Conservation (phyloP, 1,284 basidiomycete genomes). For the Irpex sp. region DNA sequence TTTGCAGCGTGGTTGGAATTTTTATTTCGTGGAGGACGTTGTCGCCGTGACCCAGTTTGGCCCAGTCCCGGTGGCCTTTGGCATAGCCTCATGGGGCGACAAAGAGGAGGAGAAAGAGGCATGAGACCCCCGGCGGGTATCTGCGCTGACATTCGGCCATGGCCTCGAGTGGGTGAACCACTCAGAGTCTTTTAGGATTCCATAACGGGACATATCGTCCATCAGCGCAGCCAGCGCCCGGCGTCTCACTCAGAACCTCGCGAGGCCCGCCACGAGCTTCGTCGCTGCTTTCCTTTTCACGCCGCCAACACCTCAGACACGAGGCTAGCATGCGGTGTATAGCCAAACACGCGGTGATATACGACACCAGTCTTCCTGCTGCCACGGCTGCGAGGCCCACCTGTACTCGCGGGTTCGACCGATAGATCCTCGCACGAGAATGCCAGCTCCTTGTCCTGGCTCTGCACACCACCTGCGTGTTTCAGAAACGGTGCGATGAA, state of each 20-base stretch:
- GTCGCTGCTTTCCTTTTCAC: background rate
- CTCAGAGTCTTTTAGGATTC: slow-evolving; percentile 1
- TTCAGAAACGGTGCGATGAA: background rate
- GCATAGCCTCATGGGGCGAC: slow-evolving; percentile 7
- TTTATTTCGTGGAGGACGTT: background rate
- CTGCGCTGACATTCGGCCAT: background rate
- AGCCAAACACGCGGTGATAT: background rate
- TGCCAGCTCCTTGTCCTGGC: no score
- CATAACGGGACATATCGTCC: background rate
- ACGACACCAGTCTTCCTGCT: no score
- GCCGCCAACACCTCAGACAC: background rate
- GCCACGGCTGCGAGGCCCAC: no score
- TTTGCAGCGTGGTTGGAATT: background rate
- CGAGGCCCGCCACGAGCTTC: background rate
- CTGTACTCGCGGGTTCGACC: background rate
- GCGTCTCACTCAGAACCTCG: background rate
- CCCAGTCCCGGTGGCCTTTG: background rate
- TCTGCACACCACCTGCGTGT: background rate
- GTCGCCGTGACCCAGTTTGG: no score
- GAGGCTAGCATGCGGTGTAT: background rate
- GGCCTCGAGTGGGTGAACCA: background rate
- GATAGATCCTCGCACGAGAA: no score
- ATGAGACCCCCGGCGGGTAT: background rate
- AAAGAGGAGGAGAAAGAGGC: background rate
- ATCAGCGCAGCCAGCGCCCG: background rate